Evolutionary conservation across 2,329 filamentous ascomycete species (phyloP).

Genomic region (Fusarium sp.): DNA sequence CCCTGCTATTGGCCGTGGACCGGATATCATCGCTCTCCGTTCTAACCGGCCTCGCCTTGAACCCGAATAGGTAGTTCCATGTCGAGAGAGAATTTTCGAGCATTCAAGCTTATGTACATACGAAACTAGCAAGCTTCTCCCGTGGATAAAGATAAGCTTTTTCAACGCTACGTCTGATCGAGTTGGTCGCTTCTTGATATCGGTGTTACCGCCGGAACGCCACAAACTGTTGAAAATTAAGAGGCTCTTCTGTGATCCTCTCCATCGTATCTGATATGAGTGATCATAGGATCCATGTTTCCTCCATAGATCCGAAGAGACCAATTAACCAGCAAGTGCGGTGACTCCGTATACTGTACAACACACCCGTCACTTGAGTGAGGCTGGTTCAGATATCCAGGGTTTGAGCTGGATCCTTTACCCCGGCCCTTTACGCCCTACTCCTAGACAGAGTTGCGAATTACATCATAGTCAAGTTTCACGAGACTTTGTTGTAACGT

Average conservation of each 20-base stretch:
- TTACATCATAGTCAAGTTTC: conserved; percentile 31
- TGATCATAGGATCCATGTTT: background rate
- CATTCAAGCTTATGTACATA: background rate
- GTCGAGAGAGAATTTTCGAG: conserved; percentile 26
- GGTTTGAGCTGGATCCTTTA: background rate
- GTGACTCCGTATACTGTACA: conserved; percentile 5
- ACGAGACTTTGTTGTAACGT: conserved; percentile 34
- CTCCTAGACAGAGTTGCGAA: conserved; percentile 1
- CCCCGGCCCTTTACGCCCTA: conserved; percentile 4
- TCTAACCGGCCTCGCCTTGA: conserved; percentile 32
- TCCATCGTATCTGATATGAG: background rate
- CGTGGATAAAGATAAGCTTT: conserved; percentile 20
- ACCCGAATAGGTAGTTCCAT: conserved; percentile 29
- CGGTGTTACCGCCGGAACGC: conserved; percentile 5
- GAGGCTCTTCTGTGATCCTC: conserved; percentile 12
- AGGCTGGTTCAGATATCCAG: background rate
- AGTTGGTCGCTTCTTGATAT: conserved; percentile 2
- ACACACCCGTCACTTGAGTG: conserved; percentile 1
- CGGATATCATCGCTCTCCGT: conserved; percentile 39
- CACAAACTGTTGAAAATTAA: conserved; percentile 7
- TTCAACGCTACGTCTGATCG: conserved; percentile 9
- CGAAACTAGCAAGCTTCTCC: conserved; percentile 1
- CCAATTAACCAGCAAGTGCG: background rate
- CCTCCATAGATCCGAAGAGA: background rate
- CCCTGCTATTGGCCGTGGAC: conserved; percentile 36